These are phyloP conservation scores for Eucalyptus sp. DNA, from an alignment of 345 rosid species.

Conservation along the genomic window DNA sequence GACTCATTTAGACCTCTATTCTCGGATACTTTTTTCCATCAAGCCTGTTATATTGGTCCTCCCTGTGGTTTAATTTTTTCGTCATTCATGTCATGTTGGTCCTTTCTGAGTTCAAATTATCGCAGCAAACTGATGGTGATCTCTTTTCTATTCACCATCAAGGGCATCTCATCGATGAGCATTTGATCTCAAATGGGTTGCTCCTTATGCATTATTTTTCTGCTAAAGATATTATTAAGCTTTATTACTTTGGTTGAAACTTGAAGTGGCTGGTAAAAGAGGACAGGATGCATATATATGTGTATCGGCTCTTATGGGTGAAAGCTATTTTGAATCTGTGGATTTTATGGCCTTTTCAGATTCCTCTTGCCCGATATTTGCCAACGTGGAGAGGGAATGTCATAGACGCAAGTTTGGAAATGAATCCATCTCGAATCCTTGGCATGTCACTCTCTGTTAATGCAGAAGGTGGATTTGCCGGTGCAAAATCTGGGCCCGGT, in stretches of 20 bases:
- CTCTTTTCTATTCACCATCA: neutral
- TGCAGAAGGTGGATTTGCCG: conserved; percentile 63
- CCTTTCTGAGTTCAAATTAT: neutral
- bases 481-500: conserved; percentile 69
- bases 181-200: neutral
- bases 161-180: neutral
- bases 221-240: neutral
- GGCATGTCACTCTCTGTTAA: conserved; percentile 86
- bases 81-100: neutral
- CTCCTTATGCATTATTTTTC: neutral
- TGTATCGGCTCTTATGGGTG: neutral
- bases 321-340: neutral
- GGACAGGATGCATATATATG: neutral
- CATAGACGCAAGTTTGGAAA: conserved; percentile 74
- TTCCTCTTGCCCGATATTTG: conserved; percentile 58
- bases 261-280: neutral
- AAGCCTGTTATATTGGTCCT: neutral
- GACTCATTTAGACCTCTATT: neutral
- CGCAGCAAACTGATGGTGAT: neutral
- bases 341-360: conserved; percentile 19
- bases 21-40: neutral
- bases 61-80: neutral
- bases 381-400: conserved; percentile 96
- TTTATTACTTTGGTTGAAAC: neutral
- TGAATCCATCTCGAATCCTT: conserved; percentile 67